Percentiles rank a stretch among this genome's conserved stretches.
These are phyloP conservation scores for Przewalskia tangutica DNA, from an alignment of 257 asterid species.

Conservation along the genomic window DNA sequence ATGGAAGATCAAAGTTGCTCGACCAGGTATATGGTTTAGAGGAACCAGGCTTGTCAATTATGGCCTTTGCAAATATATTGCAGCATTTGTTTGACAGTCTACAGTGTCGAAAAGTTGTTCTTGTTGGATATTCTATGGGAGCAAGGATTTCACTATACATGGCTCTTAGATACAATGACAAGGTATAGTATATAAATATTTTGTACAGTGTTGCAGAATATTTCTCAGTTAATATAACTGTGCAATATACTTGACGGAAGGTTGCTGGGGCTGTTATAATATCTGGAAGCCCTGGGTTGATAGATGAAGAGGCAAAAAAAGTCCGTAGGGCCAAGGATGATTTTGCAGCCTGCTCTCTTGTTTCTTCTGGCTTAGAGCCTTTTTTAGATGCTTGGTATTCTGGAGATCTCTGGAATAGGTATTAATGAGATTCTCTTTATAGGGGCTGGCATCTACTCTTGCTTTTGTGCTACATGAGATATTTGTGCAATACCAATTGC, in stretches of 20 bases:
- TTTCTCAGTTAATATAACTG: neutral
- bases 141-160: slow-evolving; percentile 75
- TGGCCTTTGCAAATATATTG: slow-evolving; percentile 41
- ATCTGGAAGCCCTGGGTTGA: slow-evolving; percentile 91
- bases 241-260: slow-evolving; percentile 21
- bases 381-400: slow-evolving; percentile 76
- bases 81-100: slow-evolving; percentile 42
- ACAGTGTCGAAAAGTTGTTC: slow-evolving; percentile 45
- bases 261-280: slow-evolving; percentile 72
- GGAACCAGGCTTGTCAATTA: slow-evolving; percentile 49
- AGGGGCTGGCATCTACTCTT: neutral
- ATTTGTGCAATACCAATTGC: neutral
- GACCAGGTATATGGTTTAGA: slow-evolving; percentile 19
- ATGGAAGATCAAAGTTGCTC: slow-evolving; percentile 59
- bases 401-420: slow-evolving; percentile 85
- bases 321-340: slow-evolving; percentile 72
- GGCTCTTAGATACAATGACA: slow-evolving; percentile 53
- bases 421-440: slow-evolving; percentile 2
- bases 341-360: slow-evolving; percentile 59
- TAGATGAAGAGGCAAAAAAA: slow-evolving; percentile 45
- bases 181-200: slow-evolving; percentile 31
- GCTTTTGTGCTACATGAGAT: neutral
- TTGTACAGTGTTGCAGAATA: neutral
- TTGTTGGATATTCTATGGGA: slow-evolving; percentile 94
- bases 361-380: slow-evolving; percentile 57